Evolutionary conservation across 1,284 basidiomycete genomes (phyloP).

Genomic region (Melampsora americana): DNA sequence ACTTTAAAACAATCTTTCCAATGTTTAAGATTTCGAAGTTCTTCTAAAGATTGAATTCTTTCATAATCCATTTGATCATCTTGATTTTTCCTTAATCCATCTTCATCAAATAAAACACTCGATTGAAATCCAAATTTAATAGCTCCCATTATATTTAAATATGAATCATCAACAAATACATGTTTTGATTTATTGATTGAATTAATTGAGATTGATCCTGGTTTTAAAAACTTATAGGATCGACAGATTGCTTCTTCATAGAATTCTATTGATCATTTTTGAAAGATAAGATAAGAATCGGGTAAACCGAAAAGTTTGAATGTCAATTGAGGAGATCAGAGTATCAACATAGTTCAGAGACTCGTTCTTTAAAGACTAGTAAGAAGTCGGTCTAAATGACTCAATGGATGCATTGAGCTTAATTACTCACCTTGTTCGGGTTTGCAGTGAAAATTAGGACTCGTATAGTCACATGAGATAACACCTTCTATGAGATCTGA

Average conservation of each 20-base stretch:
- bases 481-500: conserved; percentile 74
- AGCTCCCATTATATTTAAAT: conserved; percentile 48
- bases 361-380: neutral
- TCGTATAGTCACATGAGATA: conserved; percentile 74
- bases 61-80: conserved; percentile 14
- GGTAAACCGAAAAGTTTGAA: neutral
- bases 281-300: neutral
- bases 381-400: neutral
- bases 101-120: conserved; percentile 49
- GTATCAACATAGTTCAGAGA: neutral
- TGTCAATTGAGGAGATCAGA: neutral
- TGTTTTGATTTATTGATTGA: conserved; percentile 23
- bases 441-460: conserved; percentile 72
- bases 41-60: conserved; percentile 19
- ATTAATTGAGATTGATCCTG: conserved; percentile 20
- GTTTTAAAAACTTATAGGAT: conserved; percentile 26
- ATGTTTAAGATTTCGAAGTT: conserved; percentile 21
- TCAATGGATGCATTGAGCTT: neutral
- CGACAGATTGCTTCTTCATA: conserved; percentile 36
- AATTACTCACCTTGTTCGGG: conserved; percentile 60
- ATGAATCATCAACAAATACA: conserved; percentile 50
- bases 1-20: conserved; percentile 36
- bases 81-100: neutral
- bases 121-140: conserved; percentile 48
- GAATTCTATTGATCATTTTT: conserved; percentile 12